Percentiles rank a stretch among this genome's conserved stretches.
phyloP scores from a whole-genome alignment of 495 filamentous ascomycete genomes.

The Talaromyces proteolyticus region DNA sequence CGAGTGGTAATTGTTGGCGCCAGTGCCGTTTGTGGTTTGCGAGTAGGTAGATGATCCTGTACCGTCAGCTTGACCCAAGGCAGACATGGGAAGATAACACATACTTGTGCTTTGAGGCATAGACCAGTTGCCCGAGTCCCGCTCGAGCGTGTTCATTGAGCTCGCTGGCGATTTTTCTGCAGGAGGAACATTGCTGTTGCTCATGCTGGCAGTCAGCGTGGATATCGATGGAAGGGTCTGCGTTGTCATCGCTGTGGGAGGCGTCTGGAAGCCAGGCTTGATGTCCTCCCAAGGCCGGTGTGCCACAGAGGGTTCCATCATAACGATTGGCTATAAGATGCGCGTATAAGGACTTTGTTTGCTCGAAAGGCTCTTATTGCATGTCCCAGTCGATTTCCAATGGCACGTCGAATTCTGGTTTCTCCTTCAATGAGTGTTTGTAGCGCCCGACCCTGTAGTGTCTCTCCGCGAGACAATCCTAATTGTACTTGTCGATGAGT shows the following conservation, averaged over 20 bases:
- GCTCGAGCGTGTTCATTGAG: constrained; percentile 43
- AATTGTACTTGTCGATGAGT: too few relatives aligned
- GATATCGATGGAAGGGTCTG: constrained; percentile 45
- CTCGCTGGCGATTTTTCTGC: constrained; percentile 39
- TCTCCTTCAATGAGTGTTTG: too few relatives aligned
- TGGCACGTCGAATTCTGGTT: too few relatives aligned
- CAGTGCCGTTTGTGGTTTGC: constrained; percentile 39
- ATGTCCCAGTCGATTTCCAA: too few relatives aligned
- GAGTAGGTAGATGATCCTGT: constrained; percentile 52
- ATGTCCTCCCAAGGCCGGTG: constrained; percentile 38
- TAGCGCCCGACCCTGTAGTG: too few relatives aligned
- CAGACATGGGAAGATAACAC: constrained; percentile 9
- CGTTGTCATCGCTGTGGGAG: constrained; percentile 15
- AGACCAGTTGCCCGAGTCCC: constrained; percentile 47
- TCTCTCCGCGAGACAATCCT: too few relatives aligned
- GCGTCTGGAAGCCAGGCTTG: constrained; percentile 27
- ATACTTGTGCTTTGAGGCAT: constrained; percentile 46
- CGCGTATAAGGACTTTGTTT: too few relatives aligned
- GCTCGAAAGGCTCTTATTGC: too few relatives aligned
- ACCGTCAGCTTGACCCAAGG: constrained; percentile 16
- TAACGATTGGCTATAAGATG: too few relatives aligned
- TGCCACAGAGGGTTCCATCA: constrained; percentile 34
- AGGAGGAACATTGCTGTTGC: constrained; percentile 13
- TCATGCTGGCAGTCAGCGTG: constrained; percentile 40
- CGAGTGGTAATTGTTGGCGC: constrained; percentile 45